A percentile compares a stretch with the other conserved stretches of the same genome.
These are phyloP conservation scores for Vanilla planifolia DNA, from an alignment of 106 monocot species.

Conservation along the genomic window DNA sequence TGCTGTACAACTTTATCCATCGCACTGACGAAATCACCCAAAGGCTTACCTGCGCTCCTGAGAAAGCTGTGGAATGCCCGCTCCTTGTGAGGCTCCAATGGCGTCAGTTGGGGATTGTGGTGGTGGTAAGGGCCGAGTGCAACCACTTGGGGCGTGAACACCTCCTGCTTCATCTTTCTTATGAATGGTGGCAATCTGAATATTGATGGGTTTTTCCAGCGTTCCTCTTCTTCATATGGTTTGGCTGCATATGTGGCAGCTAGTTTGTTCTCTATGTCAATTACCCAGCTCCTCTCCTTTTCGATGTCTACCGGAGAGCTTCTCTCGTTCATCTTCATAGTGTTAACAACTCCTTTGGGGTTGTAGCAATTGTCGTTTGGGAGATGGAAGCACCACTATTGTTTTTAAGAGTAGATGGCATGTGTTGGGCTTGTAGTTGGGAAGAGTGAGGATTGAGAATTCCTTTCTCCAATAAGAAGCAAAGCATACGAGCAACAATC, in stretches of 20 bases:
- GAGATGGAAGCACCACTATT: neutral
- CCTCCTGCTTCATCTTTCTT: neutral
- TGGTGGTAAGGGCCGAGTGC: slow-evolving; percentile 16
- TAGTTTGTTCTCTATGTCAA: slow-evolving; percentile 2
- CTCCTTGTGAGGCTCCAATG: slow-evolving; percentile 26
- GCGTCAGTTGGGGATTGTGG: slow-evolving; percentile 16
- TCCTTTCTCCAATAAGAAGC: neutral
- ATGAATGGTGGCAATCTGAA: neutral
- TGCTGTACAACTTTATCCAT: slow-evolving; percentile 11
- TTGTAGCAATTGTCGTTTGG: no score
- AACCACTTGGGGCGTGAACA: neutral
- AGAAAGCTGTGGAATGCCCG: slow-evolving; percentile 27
- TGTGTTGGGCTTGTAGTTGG: neutral
- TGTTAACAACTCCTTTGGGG: no score
- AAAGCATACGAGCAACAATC: neutral
- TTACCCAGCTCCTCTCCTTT: neutral
- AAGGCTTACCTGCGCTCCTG: neutral
- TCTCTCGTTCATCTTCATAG: neutral
- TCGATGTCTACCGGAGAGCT: neutral
- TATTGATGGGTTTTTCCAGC: slow-evolving; percentile 3
- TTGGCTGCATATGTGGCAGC: neutral
- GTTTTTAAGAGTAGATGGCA: neutral
- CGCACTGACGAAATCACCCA: slow-evolving; percentile 5
- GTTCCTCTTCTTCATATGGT: neutral
- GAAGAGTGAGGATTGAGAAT: neutral